Evolutionary conservation across 2,329 filamentous ascomycete genomes (phyloP).

Genomic region (Sodiomyces alkalinus): DNA sequence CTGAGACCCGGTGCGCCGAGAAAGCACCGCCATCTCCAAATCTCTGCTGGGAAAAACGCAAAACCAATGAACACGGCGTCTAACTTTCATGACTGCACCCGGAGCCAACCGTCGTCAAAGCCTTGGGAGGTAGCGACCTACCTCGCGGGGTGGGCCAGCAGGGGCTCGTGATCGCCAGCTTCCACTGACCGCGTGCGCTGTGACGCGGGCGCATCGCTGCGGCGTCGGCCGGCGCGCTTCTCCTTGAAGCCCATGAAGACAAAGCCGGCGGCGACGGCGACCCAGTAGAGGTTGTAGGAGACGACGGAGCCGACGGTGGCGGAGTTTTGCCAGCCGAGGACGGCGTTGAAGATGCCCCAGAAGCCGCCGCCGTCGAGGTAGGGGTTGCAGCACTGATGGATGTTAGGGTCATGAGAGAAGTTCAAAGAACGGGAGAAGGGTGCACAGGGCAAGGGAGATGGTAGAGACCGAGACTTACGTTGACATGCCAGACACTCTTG

Average conservation of each 20-base stretch:
- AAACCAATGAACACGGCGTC: neutral
- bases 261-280: slow-evolving; percentile 7
- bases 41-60: neutral
- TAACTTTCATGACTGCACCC: neutral
- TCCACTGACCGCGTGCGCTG: slow-evolving; percentile 3
- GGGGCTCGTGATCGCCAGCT: slow-evolving; percentile 8
- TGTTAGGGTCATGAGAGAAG: slow-evolving; percentile 16
- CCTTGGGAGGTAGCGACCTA: slow-evolving; percentile 3
- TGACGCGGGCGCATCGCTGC: neutral
- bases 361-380: slow-evolving; percentile 47
- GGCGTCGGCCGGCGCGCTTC: slow-evolving; percentile 3
- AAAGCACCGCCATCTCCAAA: neutral
- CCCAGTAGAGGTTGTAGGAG: slow-evolving; percentile 9
- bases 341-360: slow-evolving; percentile 59
- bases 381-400: slow-evolving; percentile 48
- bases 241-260: slow-evolving; percentile 7
- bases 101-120: neutral
- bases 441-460: too few relatives aligned
- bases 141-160: slow-evolving; percentile 8
- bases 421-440: too few relatives aligned
- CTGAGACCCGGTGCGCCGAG: too few relatives aligned
- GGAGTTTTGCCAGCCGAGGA: slow-evolving; percentile 42
- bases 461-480: slow-evolving; percentile 29
- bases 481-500: slow-evolving; percentile 68
- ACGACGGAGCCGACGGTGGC: slow-evolving; percentile 9